phyloP scores from a whole-genome alignment of 805 yeast genomes.

The Starmerella asiatica region DNA sequence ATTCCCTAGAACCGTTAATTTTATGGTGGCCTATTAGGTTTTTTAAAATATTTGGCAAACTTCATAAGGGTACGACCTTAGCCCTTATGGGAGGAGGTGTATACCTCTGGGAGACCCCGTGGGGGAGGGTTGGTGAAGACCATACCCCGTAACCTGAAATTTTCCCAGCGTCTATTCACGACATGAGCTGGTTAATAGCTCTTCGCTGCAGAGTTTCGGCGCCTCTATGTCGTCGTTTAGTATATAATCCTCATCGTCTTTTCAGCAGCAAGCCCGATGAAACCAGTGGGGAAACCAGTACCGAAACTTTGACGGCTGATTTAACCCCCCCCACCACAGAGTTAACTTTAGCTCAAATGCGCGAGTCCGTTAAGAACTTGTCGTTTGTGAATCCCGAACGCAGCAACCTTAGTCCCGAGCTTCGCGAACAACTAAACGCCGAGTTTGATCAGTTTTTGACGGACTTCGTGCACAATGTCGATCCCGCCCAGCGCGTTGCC shows the following conservation, averaged over 20 bases:
- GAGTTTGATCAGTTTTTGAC: constrained; percentile 22
- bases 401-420: constrained; percentile 23
- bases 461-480: constrained; percentile 24
- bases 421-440: constrained; percentile 22
- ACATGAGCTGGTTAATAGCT: background rate
- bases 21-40: too few relatives aligned
- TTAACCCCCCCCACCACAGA: background rate
- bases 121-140: background rate
- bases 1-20: too few relatives aligned
- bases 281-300: background rate
- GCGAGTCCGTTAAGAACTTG: constrained; percentile 14
- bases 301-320: background rate
- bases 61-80: too few relatives aligned
- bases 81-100: too few relatives aligned
- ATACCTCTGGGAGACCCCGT: too few relatives aligned
- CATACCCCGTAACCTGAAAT: background rate
- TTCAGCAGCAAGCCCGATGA: background rate
- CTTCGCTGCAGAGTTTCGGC: background rate
- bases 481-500: constrained; percentile 19
- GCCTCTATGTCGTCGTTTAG: background rate
- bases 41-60: too few relatives aligned
- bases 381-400: constrained; percentile 16
- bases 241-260: background rate
- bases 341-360: constrained; percentile 7
- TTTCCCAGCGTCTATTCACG: too few relatives aligned